A percentile compares a stretch with the other conserved stretches of the same genome.
These are phyloP conservation scores for Danielozyma ontarioensis DNA, from an alignment of 805 yeast genomes.

Conservation along the genomic window DNA sequence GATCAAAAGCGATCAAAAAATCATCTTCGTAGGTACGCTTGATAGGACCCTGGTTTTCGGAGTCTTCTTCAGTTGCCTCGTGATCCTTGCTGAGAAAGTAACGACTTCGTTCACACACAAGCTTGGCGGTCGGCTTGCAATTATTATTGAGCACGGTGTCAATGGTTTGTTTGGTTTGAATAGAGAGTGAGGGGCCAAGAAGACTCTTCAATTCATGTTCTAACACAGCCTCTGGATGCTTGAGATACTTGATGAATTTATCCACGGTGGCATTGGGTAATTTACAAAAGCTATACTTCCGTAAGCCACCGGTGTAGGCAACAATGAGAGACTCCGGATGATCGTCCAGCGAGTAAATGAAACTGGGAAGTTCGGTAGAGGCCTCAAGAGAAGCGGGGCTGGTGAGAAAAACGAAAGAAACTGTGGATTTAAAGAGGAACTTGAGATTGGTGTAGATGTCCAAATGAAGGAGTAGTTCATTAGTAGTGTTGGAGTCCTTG, in stretches of 20 bases:
- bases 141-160: slow-evolving; percentile 22
- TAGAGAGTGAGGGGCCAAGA: slow-evolving; percentile 14
- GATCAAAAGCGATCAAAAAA: slow-evolving; percentile 28
- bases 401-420: slow-evolving; percentile 22
- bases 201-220: neutral
- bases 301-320: slow-evolving; percentile 35
- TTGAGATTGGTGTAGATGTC: slow-evolving; percentile 30
- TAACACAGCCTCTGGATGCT: slow-evolving; percentile 5
- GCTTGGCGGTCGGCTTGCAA: slow-evolving; percentile 24
- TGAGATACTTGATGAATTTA: slow-evolving; percentile 17
- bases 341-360: slow-evolving; percentile 18
- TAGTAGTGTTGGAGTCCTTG: slow-evolving; percentile 26
- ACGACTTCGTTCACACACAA: slow-evolving; percentile 23
- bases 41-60: slow-evolving; percentile 6
- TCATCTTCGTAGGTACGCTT: slow-evolving; percentile 23
- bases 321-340: slow-evolving; percentile 25
- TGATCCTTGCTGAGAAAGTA: slow-evolving; percentile 24
- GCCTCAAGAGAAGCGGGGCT: slow-evolving; percentile 8
- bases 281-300: slow-evolving; percentile 34
- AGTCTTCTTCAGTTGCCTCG: slow-evolving; percentile 10
- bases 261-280: slow-evolving; percentile 27
- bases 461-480: slow-evolving; percentile 29
- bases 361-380: slow-evolving; percentile 26
- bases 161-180: slow-evolving; percentile 23
- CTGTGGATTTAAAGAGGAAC: slow-evolving; percentile 5